Base-by-base conservation (phyloP, 1,284 basidiomycete genomes). In the Ceratobasidium sp. region DNA sequence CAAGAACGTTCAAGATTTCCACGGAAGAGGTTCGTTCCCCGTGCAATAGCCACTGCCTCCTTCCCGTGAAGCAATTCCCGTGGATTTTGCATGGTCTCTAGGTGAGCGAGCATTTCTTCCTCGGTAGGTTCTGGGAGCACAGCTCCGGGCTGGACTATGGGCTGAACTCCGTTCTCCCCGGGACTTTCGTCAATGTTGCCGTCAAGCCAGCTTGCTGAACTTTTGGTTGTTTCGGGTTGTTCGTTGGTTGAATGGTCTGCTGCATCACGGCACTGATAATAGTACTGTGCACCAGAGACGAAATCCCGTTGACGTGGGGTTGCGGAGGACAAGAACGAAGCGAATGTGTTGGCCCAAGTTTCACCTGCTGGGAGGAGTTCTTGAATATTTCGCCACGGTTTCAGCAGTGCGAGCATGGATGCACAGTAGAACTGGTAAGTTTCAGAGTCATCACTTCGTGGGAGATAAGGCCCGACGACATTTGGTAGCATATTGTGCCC, bases 401-500 rank as follows among this genome's bases (percentile, higher is more conserved):
- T 76, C 17, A 77, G 61, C 5, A 74, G 34, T 1, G 71, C 40
- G 8, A 77, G 59, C 19, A 74, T 54, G 0, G 37, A 52, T 13
- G 44, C 37, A 32, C 37, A 52, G 49, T 77, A 66, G n/a, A 64
- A 46, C 6, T 77, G 29, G n/a, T 43, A 37, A 6, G 34, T 34
- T 6, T 54, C 40, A 8, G 70, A 49, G 19, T 57, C 59, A 56
- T 74, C 76, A 19, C 22, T 75, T 15, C 62, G 49, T 32, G 56
- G 43, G 22, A 77, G 29, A 4, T 22, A 77, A 0, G 40, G 56
- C 4, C 76, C 76, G 19, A 77, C 37, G n/a, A 77, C 37, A 52
- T 56, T 73, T 29, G 76, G 76, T 2, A 73, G 40, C 15, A 13
- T 44, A 25, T 74, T 74, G 32, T 77, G 76, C 19, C 54, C 49